Percentiles rank a stretch among this genome's conserved stretches.
Conservation (phyloP, 805 yeast genomes). For the Wickerhamiella kurtzmanii region DNA sequence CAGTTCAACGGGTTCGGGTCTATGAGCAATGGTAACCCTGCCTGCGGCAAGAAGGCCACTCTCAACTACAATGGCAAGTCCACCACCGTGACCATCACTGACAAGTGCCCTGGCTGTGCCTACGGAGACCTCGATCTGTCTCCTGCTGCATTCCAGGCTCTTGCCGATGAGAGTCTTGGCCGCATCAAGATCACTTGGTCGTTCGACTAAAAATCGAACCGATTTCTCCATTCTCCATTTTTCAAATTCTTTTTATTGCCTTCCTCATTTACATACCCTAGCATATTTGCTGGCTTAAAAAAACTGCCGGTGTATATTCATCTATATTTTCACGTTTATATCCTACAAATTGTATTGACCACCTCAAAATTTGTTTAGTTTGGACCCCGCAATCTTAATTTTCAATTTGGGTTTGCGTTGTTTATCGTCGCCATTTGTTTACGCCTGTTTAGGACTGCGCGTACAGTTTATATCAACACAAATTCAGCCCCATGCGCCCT, state of each 20-base stretch:
- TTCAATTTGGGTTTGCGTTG: too few relatives aligned
- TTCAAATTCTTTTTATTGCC: not conserved
- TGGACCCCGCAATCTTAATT: too few relatives aligned
- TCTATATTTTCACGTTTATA: slow-evolving; percentile 2
- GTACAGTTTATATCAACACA: too few relatives aligned
- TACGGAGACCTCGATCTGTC: slow-evolving; percentile 42
- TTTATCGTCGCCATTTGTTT: too few relatives aligned
- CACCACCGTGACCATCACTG: slow-evolving; percentile 44
- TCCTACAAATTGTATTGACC: too few relatives aligned
- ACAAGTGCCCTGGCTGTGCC: slow-evolving; percentile 43
- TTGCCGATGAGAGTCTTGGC: slow-evolving; percentile 42
- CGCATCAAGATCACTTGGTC: slow-evolving; percentile 42
- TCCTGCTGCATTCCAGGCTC: slow-evolving; percentile 41
- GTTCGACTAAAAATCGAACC: slow-evolving; percentile 9
- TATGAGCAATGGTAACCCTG: slow-evolving; percentile 31
- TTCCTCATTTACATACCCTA: not conserved
- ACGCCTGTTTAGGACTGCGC: too few relatives aligned
- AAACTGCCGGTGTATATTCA: too few relatives aligned
- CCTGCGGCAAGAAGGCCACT: slow-evolving; percentile 41
- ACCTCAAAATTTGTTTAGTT: too few relatives aligned
- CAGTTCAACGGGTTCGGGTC: slow-evolving; percentile 29
- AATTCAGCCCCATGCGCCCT: too few relatives aligned
- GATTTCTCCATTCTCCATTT: not conserved
- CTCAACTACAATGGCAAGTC: slow-evolving; percentile 37
- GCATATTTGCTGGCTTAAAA: not conserved